Conservation (phyloP, 2,329 filamentous ascomycete species). For the Mycogone perniciosa region DNA sequence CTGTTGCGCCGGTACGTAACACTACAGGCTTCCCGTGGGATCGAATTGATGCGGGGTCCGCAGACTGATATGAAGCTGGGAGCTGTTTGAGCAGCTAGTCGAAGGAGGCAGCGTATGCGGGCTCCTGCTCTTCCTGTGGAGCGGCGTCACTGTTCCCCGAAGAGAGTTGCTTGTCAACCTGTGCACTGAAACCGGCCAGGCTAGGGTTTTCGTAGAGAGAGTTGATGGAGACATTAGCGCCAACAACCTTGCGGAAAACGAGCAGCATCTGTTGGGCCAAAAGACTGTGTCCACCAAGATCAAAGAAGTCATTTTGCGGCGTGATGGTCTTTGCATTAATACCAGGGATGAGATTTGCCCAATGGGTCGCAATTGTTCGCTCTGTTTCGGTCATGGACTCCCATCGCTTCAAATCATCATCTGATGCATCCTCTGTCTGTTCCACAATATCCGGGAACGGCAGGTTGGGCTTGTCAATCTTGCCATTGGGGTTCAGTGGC, state of each 20-base stretch:
- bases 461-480: constrained; percentile 70
- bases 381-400: constrained; percentile 32
- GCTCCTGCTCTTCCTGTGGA: constrained; percentile 37
- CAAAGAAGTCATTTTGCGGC: constrained; percentile 28
- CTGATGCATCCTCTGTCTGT: constrained; percentile 38
- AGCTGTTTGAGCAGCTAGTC: constrained; percentile 45
- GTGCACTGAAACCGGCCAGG: constrained; percentile 23
- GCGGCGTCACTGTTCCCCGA: constrained; percentile 18
- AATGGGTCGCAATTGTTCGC: constrained; percentile 49
- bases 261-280: constrained; percentile 73
- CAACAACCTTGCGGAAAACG: constrained; percentile 32
- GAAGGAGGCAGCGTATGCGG: constrained; percentile 48
- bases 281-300: constrained; percentile 33
- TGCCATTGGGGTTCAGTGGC: constrained; percentile 63
- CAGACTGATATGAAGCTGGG: constrained; percentile 31
- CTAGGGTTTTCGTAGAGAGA: constrained; percentile 25
- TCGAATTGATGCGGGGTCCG: constrained; percentile 29
- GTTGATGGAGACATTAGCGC: constrained; percentile 26
- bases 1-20: constrained; percentile 75
- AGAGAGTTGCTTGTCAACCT: constrained; percentile 25
- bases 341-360: constrained; percentile 63
- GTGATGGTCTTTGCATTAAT: constrained; percentile 60
- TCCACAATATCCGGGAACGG: constrained; percentile 74
- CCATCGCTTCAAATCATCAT: constrained; percentile 45
- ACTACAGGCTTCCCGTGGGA: constrained; percentile 43